phyloP scores from a whole-genome alignment of 2,329 filamentous ascomycete genomes.

The Tricladium varicosporioides region DNA sequence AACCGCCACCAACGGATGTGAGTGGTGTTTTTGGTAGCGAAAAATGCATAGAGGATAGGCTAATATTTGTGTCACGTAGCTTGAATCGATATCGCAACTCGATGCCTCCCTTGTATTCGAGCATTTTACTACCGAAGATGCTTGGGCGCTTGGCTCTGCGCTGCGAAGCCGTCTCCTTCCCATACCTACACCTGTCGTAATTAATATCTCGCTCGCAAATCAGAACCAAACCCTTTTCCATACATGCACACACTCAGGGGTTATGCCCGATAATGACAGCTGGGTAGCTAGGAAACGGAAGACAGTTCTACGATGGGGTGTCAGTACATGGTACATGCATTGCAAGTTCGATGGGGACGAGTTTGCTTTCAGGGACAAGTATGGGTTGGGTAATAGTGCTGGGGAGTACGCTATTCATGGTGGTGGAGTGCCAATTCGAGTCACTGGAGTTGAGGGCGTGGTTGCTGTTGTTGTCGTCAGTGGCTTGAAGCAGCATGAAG shows the following conservation, averaged over 20 bases:
- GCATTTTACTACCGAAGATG: conserved; percentile 61
- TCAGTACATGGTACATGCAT: conserved; percentile 68
- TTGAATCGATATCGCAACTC: conserved; percentile 31
- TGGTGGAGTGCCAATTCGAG: conserved; percentile 70
- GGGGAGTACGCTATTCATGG: conserved; percentile 75
- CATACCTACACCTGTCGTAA: conserved; percentile 53
- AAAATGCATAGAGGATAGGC: neutral
- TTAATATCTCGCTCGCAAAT: conserved; percentile 63
- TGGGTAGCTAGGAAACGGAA: conserved; percentile 72
- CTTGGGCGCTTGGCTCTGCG: conserved; percentile 63
- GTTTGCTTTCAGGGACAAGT: conserved; percentile 61
- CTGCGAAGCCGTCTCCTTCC: conserved; percentile 61
- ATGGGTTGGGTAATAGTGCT: conserved; percentile 55
- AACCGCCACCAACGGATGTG: conserved; percentile 12
- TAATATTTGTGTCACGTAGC: conserved; percentile 20
- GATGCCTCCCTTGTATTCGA: conserved; percentile 32
- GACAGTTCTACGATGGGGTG: conserved; percentile 69
- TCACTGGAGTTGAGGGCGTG: conserved; percentile 71
- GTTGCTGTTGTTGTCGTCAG: conserved; percentile 74
- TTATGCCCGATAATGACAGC: conserved; percentile 67
- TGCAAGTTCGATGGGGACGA: conserved; percentile 67
- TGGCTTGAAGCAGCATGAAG: conserved; percentile 73
- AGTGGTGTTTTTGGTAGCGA: neutral
- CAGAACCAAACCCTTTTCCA: conserved; percentile 67
- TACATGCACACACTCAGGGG: conserved; percentile 62